Evolutionary conservation across 345 rosid genomes (phyloP), one percentile per base, ranked within the genome.

Genomic region (Trapa bicornis): DNA sequence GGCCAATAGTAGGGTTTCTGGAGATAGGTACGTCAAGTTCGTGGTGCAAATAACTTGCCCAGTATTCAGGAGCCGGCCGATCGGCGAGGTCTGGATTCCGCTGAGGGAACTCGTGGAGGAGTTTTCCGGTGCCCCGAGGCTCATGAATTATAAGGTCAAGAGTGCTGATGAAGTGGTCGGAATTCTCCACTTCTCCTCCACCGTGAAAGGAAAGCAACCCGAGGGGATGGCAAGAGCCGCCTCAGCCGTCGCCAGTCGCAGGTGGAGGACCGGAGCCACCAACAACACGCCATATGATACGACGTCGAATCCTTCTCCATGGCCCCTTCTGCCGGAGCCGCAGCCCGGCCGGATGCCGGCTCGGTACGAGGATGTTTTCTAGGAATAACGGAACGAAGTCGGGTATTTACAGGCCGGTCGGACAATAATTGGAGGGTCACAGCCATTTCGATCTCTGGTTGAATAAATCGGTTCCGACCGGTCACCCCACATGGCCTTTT

Each of bases 121-220:
- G 16, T 81, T 76, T 47, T 38, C 48, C 32, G 81, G 80, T 29
- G 74, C 67, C 33, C 68, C 70, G 61, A 72, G 82, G 74, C 43
- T 67, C 62, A 66, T 76, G 0, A 65, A 74, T 41, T 81, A 79
- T 56, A 73, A 78, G 70, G 78, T 84, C 13, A 75, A 71, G 16
- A 64, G 35, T 43, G 15, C 80, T 35, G 81, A 84, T 1, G 80
- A 78, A 6, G 75, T 67, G 75, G 58, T 71, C n/a, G 88, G 88
- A 50, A 74, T 76, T 16, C 68, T 84, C 61, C 74, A 73, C 47
- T 77, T 84, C 43, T 81, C 69, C 13, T 84, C 73, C 29, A 68
- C 53, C 64, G 3, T 79, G 13, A 71, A 38, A 1, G 79, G 76
- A 60, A 74, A n/a, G 33, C 10, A n/a, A 22, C 10, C 13, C 36